Evolutionary conservation across 352 stramenopile genomes (phyloP).

Genomic region (Globisporangium cylindrosporum): DNA sequence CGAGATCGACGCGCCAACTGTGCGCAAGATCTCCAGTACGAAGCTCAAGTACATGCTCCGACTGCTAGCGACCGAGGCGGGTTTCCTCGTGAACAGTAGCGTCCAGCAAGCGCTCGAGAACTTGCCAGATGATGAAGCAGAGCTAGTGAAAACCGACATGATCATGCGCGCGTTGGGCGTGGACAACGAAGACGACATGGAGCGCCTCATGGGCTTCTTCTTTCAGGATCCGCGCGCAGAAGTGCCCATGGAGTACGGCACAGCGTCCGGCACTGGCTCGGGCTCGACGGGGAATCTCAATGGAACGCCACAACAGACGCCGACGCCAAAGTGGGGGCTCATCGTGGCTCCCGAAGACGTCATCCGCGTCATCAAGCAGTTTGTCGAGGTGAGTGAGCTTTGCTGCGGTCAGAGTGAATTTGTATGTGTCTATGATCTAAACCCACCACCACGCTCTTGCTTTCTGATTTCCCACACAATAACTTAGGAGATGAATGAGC

Average conservation of each 20-base stretch:
- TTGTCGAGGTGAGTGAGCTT: constrained; percentile 69
- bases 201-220: constrained; percentile 76
- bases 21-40: constrained; percentile 67
- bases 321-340: constrained; percentile 52
- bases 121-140: constrained; percentile 67
- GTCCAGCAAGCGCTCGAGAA: constrained; percentile 79
- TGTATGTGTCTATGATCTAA: background rate
- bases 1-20: constrained; percentile 38
- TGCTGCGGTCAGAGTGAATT: background rate
- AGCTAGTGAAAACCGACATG: constrained; percentile 84
- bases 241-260: constrained; percentile 33
- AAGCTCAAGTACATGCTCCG: constrained; percentile 90
- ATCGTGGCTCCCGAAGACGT: constrained; percentile 84
- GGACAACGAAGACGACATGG: constrained; percentile 85
- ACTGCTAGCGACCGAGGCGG: constrained; percentile 81
- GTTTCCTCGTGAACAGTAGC: constrained; percentile 84
- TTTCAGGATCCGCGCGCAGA: constrained; percentile 69
- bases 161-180: constrained; percentile 86
- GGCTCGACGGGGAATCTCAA: constrained; percentile 5
- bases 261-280: background rate
- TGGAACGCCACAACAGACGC: constrained; percentile 11
- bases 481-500: constrained; percentile 57
- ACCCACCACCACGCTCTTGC: background rate
- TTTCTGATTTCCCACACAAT: background rate
- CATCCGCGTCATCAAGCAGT: constrained; percentile 82